Evolutionary conservation across 305 asterid genomes (phyloP).

Genomic region (Fraxinus dipetala): DNA sequence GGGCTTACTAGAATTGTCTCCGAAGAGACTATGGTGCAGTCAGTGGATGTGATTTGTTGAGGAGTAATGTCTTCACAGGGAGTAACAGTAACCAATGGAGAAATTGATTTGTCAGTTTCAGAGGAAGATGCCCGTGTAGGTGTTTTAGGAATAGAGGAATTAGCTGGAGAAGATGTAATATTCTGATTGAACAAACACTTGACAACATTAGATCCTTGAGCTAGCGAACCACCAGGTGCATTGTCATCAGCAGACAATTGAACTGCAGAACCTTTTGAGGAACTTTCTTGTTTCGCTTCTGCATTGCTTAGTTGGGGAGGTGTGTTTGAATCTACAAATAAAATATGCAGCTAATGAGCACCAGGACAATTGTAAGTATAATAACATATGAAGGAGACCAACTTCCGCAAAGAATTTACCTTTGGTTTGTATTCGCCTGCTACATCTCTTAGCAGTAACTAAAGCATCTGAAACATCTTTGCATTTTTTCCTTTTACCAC

Average conservation of each 20-base stretch:
- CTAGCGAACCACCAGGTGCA: constrained; percentile 30
- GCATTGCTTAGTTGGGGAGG: constrained; percentile 32
- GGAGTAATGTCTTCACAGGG: constrained; percentile 48
- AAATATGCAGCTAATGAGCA: constrained; percentile 2
- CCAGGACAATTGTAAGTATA: background rate
- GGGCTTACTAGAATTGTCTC: constrained; percentile 85
- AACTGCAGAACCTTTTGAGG: constrained; percentile 24
- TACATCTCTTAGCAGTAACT: constrained; percentile 47
- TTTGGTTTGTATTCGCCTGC: constrained; percentile 43
- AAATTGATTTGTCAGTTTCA: constrained; percentile 52
- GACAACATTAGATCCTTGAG: constrained; percentile 63
- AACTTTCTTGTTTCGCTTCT: constrained; percentile 29
- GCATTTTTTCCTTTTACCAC: constrained; percentile 53
- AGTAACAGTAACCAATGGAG: constrained; percentile 58
- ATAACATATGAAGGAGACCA: background rate
- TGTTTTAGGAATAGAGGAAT: constrained; percentile 72
- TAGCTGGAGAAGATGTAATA: constrained; percentile 51
- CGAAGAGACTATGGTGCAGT: constrained; percentile 75
- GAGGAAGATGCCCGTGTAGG: constrained; percentile 70
- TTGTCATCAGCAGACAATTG: constrained; percentile 29
- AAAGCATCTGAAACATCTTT: constrained; percentile 36
- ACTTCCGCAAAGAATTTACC: constrained; percentile 35
- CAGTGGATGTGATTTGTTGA: constrained; percentile 55
- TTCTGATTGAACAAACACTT: constrained; percentile 76
- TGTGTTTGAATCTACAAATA: constrained; percentile 37